Base-by-base conservation (phyloP, 2,329 filamentous ascomycete genomes). In the Geosmithia flava region DNA sequence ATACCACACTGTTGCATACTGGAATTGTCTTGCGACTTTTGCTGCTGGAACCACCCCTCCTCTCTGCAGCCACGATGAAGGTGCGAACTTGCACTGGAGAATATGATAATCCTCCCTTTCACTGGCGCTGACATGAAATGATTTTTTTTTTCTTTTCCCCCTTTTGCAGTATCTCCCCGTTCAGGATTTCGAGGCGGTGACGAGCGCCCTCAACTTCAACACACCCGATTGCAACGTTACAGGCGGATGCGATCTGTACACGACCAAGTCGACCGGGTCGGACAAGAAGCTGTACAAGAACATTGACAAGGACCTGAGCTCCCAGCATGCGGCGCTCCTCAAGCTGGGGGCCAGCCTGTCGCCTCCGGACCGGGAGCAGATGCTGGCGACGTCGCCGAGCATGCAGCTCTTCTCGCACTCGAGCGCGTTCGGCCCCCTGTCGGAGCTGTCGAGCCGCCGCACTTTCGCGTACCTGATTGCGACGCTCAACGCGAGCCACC, bases 211-310 rank as follows among this genome's bases (percentile, higher is more conserved):
- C 62, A 97, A 95, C 63, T 97, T 97, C 72, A 87, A 93, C 59
- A 96, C 91, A 1, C 81, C 86, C 47, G 91, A 97, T 63, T 90
- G 88, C 62, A 87, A 91, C 56, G 85, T 98, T 51, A 84, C 89
- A 27, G 93, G 93, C 57, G 87, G 87, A 54, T 97, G 91, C 73
- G 93, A 98, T 65, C 76, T 97, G 17, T 98, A 96, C 72, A 97
- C 91, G 10, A 96, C 90, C 23, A 98, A 98, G 68, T 90, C 93
- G 29, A 89, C 91, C 48, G 89, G 90, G 44, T 83, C 84, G 53
- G 93, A 98, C 64, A 96, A 96, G 77, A 97, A 97, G 63, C 74
- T 98, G 8, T 96, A 96, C 74, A 94, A 90, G 68, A 87, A 84
- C 62, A 97, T 98, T 61, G 90, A 96, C 62, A 81, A 86, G 60